These are phyloP conservation scores for Terfezia claveryi DNA, from an alignment of 495 filamentous ascomycete species.

Conservation along the genomic window DNA sequence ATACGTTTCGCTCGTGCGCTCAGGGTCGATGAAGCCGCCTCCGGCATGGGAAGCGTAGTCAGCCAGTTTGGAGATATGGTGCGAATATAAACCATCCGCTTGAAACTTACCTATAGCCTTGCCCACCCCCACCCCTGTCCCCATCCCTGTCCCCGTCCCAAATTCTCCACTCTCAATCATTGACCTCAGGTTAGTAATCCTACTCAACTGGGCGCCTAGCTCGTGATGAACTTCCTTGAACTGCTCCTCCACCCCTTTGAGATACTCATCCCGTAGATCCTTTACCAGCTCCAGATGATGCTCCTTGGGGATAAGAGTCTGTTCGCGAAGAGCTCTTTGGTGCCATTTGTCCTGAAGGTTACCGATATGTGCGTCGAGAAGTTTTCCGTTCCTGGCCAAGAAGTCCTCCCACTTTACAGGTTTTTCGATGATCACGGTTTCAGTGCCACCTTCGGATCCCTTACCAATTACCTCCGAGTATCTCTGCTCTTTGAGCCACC, in stretches of 20 bases:
- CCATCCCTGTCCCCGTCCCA: not conserved
- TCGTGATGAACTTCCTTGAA: too few species aligned
- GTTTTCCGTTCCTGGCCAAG: not conserved
- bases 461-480: not conserved
- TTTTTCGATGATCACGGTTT: not conserved
- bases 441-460: not conserved
- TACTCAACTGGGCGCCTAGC: too few species aligned
- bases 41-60: not conserved
- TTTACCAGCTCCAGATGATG: not conserved
- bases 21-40: not conserved
- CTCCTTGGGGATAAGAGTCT: not conserved
- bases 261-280: not conserved
- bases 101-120: not conserved
- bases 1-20: not conserved
- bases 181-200: too few species aligned
- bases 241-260: too few species aligned
- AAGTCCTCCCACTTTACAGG: not conserved
- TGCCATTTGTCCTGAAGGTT: not conserved
- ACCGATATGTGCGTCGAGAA: not conserved
- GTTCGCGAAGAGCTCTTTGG: too few species aligned
- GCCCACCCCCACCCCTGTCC: not conserved
- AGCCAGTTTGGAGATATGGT: not conserved
- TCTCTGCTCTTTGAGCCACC: not conserved
- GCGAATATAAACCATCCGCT: not conserved
- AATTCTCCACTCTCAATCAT: too few species aligned